Base-by-base conservation (phyloP, 495 filamentous ascomycete genomes). In the Penicillium herquei region DNA sequence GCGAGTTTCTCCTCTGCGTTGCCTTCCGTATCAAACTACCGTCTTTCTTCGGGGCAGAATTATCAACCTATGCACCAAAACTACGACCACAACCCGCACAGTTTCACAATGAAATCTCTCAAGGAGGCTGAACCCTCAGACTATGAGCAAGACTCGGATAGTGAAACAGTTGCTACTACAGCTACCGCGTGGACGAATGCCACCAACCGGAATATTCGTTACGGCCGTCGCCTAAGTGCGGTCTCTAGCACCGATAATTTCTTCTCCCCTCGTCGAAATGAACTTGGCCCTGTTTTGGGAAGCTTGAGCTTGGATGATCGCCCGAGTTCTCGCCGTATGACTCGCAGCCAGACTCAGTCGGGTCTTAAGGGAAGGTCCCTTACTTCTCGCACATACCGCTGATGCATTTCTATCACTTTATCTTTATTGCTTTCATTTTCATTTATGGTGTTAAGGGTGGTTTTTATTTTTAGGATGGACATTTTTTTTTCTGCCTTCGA, bases 81-180 rank as follows among this genome's bases (percentile, higher is more conserved):
- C 18, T 50, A 62, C 33, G 51, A 62, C 17, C 50, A 59, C 47
- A 56, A 67, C 37, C 60, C 63, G 4, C 69, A 71, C 49, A 73
- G 72, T 55, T 74, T 75, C 55, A 77, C 66, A 3, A 59, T 74
- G 61, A 63, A 69, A 31, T 67, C 64, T 33, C 58, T 76, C 39
- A 73, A 67, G 51, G 61, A 54, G 18, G 63, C 65, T 18, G 72
- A 76, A 3, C 63, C 70, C 21, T 75, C 69, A 1, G 71, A 76
- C 42, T 68, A 70, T n/a, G 75, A 76, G 26, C 65, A 58, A 40
- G 75, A 78, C 44, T 78, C 75, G 3, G 75, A 78, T 35, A 68
- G 58, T 21, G 75, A 76, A 56, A 76, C 75, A 9, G 64, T 72
- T 9, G 64, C 70, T 17, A 77, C 72, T 0, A 67, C 71, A 9